These are phyloP conservation scores for Pulveroboletus sp. DNA, from an alignment of 768 basidiomycete species.

Conservation along the genomic window DNA sequence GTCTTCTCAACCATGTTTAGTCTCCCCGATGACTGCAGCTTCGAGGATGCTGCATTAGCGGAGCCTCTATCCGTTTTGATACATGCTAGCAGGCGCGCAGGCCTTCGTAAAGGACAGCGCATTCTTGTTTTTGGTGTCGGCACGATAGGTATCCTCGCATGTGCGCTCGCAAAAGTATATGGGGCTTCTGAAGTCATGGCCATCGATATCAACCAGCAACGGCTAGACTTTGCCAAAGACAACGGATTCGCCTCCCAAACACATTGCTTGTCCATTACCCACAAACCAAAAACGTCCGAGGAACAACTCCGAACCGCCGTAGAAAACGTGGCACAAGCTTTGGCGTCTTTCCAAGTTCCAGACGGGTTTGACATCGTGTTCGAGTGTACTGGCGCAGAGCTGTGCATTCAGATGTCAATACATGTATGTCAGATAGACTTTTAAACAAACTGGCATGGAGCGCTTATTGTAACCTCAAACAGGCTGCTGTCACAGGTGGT, in stretches of 20 bases:
- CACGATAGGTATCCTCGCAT: constrained; percentile 88
- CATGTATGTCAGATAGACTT: constrained; percentile 55
- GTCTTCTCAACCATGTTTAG: constrained; percentile 36
- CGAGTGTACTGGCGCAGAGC: constrained; percentile 93
- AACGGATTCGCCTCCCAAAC: constrained; percentile 75
- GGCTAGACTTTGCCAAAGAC: constrained; percentile 71
- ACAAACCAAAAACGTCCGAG: constrained; percentile 49
- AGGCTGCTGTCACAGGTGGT: constrained; percentile 82
- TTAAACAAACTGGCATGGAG: constrained; percentile 3
- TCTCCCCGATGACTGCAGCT: constrained; percentile 70
- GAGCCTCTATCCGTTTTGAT: constrained; percentile 93
- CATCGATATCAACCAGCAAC: constrained; percentile 79
- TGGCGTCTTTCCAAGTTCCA: constrained; percentile 52
- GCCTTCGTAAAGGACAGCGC: constrained; percentile 49
- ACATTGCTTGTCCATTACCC: constrained; percentile 55
- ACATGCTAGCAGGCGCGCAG: constrained; percentile 49
- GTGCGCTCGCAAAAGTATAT: constrained; percentile 66
- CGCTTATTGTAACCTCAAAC: constrained; percentile 17
- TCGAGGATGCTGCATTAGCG: constrained; percentile 81
- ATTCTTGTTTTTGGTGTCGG: constrained; percentile 92
- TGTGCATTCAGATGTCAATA: constrained; percentile 86
- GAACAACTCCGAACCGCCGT: constrained; percentile 60
- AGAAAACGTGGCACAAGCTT: constrained; percentile 47
- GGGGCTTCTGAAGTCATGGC: constrained; percentile 74
- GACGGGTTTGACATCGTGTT: constrained; percentile 92